Evolutionary conservation across 441 rosid species (phyloP).

Genomic region (Breynia disticha): DNA sequence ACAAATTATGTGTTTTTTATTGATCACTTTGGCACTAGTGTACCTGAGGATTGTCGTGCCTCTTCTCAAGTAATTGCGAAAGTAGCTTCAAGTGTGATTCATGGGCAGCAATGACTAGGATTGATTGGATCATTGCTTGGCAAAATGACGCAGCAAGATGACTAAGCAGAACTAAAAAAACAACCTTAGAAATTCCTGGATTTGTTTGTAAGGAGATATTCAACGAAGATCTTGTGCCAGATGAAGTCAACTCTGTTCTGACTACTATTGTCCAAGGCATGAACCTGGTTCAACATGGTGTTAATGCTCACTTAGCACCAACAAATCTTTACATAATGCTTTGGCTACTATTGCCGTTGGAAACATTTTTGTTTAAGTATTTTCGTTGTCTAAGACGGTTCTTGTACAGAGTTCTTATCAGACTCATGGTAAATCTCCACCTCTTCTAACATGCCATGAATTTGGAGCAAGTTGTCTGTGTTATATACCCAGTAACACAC

Average conservation of each 20-base stretch:
- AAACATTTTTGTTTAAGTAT: no score
- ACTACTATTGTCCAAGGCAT: not conserved
- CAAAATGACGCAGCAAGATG: constrained; percentile 70
- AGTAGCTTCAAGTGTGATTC: constrained; percentile 83
- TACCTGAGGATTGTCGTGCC: constrained; percentile 70
- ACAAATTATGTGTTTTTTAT: constrained; percentile 61
- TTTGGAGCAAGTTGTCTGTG: constrained; percentile 27
- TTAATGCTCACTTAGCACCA: not conserved
- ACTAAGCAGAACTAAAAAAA: constrained; percentile 51
- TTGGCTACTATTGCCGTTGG: no score
- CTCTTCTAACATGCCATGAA: constrained; percentile 30
- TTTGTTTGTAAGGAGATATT: constrained; percentile 88
- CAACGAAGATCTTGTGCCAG: constrained; percentile 65
- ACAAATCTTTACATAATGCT: not conserved
- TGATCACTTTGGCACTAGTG: constrained; percentile 61
- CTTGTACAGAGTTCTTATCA: no score
- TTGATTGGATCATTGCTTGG: constrained; percentile 58
- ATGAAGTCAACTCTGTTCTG: constrained; percentile 35
- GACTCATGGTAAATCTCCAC: no score
- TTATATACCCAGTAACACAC: constrained; percentile 43
- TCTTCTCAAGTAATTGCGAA: constrained; percentile 87
- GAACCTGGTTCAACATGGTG: not conserved
- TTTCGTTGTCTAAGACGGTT: no score
- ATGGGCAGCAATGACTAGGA: constrained; percentile 83
- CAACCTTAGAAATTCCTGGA: constrained; percentile 80